Conservation (phyloP, 257 asterid species). For the Gentiana dahurica region DNA sequence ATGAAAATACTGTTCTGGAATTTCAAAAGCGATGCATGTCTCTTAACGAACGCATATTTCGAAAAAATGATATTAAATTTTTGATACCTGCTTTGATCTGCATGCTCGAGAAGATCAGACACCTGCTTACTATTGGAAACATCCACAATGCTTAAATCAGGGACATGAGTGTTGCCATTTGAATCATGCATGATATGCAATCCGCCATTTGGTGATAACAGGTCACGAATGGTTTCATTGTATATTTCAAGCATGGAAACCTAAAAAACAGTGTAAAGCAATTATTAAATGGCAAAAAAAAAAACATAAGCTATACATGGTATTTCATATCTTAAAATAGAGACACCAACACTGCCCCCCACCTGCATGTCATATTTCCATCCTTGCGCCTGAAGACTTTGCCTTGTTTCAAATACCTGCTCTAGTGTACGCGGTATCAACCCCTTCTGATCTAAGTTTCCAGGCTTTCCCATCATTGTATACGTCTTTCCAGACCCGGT, state of each 20-base stretch:
- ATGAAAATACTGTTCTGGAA: too few species aligned
- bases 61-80: neutral
- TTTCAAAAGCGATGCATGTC: too few species aligned
- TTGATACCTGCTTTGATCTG: slow-evolving; percentile 78
- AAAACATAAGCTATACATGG: too few species aligned
- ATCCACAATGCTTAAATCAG: slow-evolving; percentile 70
- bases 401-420: slow-evolving; percentile 89
- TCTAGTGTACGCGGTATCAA: slow-evolving; percentile 85
- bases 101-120: slow-evolving; percentile 75
- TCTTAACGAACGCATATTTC: too few species aligned
- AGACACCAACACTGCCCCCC: neutral
- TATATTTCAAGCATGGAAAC: slow-evolving; percentile 98
- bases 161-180: slow-evolving; percentile 70
- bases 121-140: slow-evolving; percentile 88
- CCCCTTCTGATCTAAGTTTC: slow-evolving; percentile 59
- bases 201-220: slow-evolving; percentile 48
- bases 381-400: slow-evolving; percentile 74
- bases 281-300: neutral
- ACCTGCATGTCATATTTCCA: slow-evolving; percentile 99
- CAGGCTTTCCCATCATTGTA: slow-evolving; percentile 97
- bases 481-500: slow-evolving; percentile 96
- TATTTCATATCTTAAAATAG: slow-evolving; percentile 1
- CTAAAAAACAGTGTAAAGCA: slow-evolving; percentile 19
- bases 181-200: slow-evolving; percentile 70
- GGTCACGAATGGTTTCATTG: slow-evolving; percentile 85